Base-by-base conservation (phyloP, 2,329 filamentous ascomycete species). In the Cladosporium sp. region DNA sequence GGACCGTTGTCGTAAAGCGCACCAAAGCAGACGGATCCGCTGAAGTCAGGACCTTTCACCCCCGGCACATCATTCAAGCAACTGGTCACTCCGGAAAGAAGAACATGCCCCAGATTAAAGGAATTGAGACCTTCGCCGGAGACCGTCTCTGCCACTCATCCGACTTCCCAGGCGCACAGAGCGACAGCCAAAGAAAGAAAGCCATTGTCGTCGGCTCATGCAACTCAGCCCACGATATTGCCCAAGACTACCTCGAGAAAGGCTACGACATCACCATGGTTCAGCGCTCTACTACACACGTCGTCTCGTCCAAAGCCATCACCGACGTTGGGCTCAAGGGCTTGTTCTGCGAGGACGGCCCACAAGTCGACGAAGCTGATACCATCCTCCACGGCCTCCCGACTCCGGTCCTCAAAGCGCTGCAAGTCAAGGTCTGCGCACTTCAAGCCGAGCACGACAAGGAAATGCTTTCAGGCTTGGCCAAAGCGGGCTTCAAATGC, bases 1-100 rank as follows among this genome's bases (percentile, higher is more conserved):
- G 83, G 83, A 79, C 75, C 0, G 69, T 84, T 1, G 70, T 68
- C 1, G 56, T 86, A 0, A 65, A 73, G 27, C 69, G 73, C 43
- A 47, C 66, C 54, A 13, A 64, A 64, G 66, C 53, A n/a, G 66
- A 67, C n/a, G 62, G 57, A 1, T 57, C 54, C 0, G 74, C 80
- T 55, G 47, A 51, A 18, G 45, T n/a, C 3, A 74, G 80, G 16
- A 80, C 74, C 0, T 66, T 86, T 33, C 75, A 78, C 36, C 83
- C 84, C 0, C 75, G 71, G 3, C 83, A 87, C 54, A 64, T 87
- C 25, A 74, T 87, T 38, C 80, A 84, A 58, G 79, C 81, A 1
- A 88, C 84, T 0, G 84, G 84, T 0, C 83, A 85, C 59, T 82
- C 82, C 0, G 84, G 84, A 1, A 80, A 85, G 65, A 83, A 78